Percentiles rank a stretch among this genome's conserved stretches.
Evolutionary conservation across 2,329 filamentous ascomycete species (phyloP).

Genomic region (Fusarium guadeloupense): DNA sequence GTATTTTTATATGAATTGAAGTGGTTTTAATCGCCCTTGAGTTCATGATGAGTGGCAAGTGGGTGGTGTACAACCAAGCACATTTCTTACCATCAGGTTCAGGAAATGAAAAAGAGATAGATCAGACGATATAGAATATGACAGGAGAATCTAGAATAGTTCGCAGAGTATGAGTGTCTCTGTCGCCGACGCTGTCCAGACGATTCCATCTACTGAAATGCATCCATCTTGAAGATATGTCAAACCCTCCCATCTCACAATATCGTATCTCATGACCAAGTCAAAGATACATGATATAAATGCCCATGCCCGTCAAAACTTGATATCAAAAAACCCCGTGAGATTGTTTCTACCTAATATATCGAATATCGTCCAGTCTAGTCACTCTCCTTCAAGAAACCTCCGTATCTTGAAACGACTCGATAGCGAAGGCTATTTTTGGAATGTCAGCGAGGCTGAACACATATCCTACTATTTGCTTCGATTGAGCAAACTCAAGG

Average conservation of each 20-base stretch:
- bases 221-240: background rate
- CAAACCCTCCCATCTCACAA: background rate
- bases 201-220: background rate
- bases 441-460: too few relatives aligned
- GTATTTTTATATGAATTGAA: conserved; percentile 14
- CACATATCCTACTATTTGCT: too few relatives aligned
- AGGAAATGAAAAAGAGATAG: background rate
- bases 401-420: too few relatives aligned
- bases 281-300: background rate
- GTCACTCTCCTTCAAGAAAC: too few relatives aligned
- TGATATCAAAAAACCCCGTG: background rate
- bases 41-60: background rate
- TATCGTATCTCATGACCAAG: background rate
- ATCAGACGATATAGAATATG: background rate
- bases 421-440: too few relatives aligned
- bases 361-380: too few relatives aligned
- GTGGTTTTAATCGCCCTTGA: background rate
- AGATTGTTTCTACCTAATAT: background rate
- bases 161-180: too few relatives aligned
- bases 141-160: too few relatives aligned
- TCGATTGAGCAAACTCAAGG: too few relatives aligned
- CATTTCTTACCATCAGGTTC: background rate
- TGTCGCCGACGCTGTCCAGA: too few relatives aligned
- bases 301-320: background rate
- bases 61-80: background rate